Percentiles rank a stretch among this genome's conserved stretches.
These are phyloP conservation scores for Psidium friedrichsthalianum DNA, from an alignment of 345 rosid species.

Conservation along the genomic window DNA sequence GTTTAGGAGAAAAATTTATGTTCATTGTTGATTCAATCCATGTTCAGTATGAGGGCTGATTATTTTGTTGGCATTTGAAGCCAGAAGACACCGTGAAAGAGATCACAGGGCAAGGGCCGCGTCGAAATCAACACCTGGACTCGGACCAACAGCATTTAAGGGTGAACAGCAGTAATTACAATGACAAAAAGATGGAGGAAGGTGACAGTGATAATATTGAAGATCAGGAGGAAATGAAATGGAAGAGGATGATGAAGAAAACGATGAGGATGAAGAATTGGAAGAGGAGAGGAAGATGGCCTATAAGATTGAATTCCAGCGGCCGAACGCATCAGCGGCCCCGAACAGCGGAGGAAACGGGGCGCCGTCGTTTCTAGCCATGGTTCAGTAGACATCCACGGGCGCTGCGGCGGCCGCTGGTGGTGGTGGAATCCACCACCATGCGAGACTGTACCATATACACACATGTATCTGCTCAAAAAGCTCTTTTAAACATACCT, in stretches of 20 bases:
- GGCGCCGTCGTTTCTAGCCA: conserved; percentile 1
- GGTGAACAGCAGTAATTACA: background rate
- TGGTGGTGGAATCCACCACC: background rate
- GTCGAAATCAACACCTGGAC: background rate
- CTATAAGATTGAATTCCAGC: conserved; percentile 7
- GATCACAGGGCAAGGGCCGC: background rate
- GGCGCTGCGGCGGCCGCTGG: background rate
- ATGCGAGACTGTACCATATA: background rate
- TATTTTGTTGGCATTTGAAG: conserved; percentile 7
- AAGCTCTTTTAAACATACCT: background rate
- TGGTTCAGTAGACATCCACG: conserved; percentile 1
- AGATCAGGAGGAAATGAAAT: conserved; percentile 5
- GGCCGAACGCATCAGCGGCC: conserved; percentile 1
- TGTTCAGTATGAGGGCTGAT: conserved; percentile 4
- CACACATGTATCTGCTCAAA: background rate
- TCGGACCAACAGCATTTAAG: background rate
- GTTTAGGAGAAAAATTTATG: background rate
- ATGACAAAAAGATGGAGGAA: background rate
- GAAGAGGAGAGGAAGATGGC: conserved; percentile 5
- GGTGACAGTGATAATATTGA: background rate
- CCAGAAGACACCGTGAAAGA: conserved; percentile 24
- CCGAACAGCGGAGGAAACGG: conserved; percentile 3
- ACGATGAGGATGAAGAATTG: conserved; percentile 1
- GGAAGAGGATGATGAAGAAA: conserved; percentile 1
- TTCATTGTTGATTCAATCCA: background rate